Evolutionary conservation across 1,284 basidiomycete genomes (phyloP).

Genomic region (Boletellus deceptivus): DNA sequence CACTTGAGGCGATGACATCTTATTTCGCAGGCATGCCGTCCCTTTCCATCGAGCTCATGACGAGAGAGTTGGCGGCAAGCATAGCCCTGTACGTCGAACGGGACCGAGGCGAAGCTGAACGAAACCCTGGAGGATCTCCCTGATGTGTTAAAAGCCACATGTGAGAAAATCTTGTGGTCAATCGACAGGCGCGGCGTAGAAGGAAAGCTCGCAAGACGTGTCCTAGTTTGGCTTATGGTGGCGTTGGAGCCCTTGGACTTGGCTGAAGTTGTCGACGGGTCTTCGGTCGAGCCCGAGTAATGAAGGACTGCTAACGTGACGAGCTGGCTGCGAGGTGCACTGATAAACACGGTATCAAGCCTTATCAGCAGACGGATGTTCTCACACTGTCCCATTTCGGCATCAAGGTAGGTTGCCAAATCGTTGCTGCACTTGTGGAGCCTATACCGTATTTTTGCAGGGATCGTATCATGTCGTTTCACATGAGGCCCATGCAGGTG

Average conservation of each 20-base stretch:
- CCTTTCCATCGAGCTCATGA: background rate
- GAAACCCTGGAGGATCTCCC: background rate
- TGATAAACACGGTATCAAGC: constrained; percentile 1
- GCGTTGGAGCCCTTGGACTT: background rate
- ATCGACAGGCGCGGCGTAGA: constrained; percentile 1
- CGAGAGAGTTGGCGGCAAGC: background rate
- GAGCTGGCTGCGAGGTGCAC: background rate
- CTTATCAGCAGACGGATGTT: constrained; percentile 1
- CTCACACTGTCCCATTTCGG: constrained; percentile 1
- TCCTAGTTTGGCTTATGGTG: background rate
- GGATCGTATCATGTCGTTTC: constrained; percentile 2
- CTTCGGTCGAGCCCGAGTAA: background rate
- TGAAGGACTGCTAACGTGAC: background rate
- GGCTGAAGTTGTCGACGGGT: background rate
- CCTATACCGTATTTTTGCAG: background rate
- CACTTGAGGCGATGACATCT: background rate
- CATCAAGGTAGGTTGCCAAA: constrained; percentile 3
- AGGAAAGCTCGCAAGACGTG: background rate
- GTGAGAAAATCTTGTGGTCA: background rate
- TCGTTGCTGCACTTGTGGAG: background rate
- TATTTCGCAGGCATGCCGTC: background rate
- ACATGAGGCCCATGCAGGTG: background rate
- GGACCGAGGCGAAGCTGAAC: background rate
- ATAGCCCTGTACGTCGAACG: background rate
- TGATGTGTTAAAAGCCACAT: background rate